Conservation (phyloP, 202 grass and related monocot species). For the Bolboschoenoplectus hybrid region DNA sequence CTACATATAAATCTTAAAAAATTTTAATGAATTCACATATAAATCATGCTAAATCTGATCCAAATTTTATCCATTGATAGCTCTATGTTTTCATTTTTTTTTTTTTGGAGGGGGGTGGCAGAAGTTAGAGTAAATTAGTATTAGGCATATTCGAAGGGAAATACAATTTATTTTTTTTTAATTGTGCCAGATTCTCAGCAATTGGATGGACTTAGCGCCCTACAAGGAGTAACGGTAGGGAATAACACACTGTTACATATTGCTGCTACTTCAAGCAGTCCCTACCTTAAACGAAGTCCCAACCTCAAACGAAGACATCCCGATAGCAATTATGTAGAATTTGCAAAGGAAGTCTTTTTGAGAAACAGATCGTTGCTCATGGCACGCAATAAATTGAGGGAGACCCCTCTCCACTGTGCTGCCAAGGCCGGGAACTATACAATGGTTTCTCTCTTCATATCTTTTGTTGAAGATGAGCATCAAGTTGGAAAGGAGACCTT, state of each 20-base stretch:
- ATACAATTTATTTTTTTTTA: background rate
- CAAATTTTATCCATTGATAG: too few relatives aligned
- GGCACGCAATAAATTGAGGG: background rate
- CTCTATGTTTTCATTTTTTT: too few relatives aligned
- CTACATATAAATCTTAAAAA: too few relatives aligned
- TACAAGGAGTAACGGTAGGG: background rate
- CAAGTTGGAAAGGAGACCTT: background rate
- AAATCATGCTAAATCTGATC: too few relatives aligned
- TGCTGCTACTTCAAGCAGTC: constrained; percentile 1
- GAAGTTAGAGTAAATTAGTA: too few relatives aligned
- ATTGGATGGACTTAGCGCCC: background rate
- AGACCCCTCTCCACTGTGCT: constrained; percentile 49
- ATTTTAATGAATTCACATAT: too few relatives aligned
- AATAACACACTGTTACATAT: constrained; percentile 28
- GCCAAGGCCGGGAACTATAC: constrained; percentile 17
- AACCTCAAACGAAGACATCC: background rate
- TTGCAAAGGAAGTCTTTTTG: background rate
- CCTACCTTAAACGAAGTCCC: background rate
- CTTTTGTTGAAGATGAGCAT: background rate
- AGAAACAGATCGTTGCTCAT: constrained; percentile 8
- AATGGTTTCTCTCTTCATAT: constrained; percentile 13
- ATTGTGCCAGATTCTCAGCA: background rate
- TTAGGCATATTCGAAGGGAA: too few relatives aligned
- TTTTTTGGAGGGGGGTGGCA: too few relatives aligned
- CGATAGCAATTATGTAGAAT: background rate